Evolutionary conservation across 306 rosid genomes (phyloP), one percentile per base, ranked within the genome.

Genomic region (Prunus kanzakura): DNA sequence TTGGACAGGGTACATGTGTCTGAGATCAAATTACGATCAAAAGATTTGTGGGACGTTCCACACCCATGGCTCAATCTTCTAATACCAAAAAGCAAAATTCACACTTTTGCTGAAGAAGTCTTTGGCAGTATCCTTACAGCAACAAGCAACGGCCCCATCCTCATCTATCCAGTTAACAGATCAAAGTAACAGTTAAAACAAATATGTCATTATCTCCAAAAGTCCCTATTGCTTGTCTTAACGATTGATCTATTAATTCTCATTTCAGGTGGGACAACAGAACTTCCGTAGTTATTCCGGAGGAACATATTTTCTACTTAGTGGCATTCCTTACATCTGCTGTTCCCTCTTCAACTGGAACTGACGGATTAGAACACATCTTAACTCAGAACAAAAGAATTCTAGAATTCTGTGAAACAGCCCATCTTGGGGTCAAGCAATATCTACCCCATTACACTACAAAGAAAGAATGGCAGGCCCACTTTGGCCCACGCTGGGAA

Each of bases 1-100:
- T 71, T 95, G 47, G 97, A 95, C 83, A 90, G 99, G 78, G 99
- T 95, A 70, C 97, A 95, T 79, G 85, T 81, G 71, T 89, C 99
- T 8, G 99, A 93, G 84, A 82, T 89, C 74, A 88, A 90, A 83
- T 76, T 95, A 84, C 88, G 96, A 73, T 89, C 97, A 79, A 92
- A 89, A 82, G 97, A 91, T 52, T 81, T 92, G 82, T 95, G 99
- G 99, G 97, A 95, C 67, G 86, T 95, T 84, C 97, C 97, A 71
- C 99, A 95, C 67, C 99, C 99, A 25, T 95, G 99, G 99, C 97
- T 95, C 85, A 95, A 95, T 87, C 97, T 95, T 80, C 86, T 95
- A 15, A 79, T 95, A 73, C 99, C 99, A 8, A 86, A 83, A 80
- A 92, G 96, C 89, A 87, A 90, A 76, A 90, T 95, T 76, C 87